A percentile compares a stretch with the other conserved stretches of the same genome.
Evolutionary conservation across 306 rosid genomes (phyloP).

Genomic region (Vigna radiata): DNA sequence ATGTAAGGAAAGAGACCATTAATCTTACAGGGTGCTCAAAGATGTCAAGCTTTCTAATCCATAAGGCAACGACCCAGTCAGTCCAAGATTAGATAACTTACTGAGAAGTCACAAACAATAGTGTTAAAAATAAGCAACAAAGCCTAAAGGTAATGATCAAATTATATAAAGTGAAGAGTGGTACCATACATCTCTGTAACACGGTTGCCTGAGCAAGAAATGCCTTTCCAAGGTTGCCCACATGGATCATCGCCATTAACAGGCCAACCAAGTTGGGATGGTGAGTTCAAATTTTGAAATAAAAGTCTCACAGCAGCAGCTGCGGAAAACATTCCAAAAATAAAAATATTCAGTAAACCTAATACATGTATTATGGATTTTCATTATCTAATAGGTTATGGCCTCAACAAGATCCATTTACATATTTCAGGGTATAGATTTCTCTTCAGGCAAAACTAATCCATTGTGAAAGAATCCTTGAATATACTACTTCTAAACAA

Average conservation of each 20-base stretch:
- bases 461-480: slow-evolving; percentile 1
- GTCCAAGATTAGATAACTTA: slow-evolving; percentile 66
- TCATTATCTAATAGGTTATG: neutral
- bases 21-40: slow-evolving; percentile 74
- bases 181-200: slow-evolving; percentile 78
- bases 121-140: slow-evolving; percentile 46
- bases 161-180: slow-evolving; percentile 30
- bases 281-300: slow-evolving; percentile 64
- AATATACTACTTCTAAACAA: slow-evolving; percentile 13
- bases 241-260: slow-evolving; percentile 81
- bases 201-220: slow-evolving; percentile 72
- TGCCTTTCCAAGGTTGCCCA: slow-evolving; percentile 90
- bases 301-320: slow-evolving; percentile 63
- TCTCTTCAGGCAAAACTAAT: slow-evolving; percentile 1
- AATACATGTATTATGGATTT: slow-evolving; percentile 33
- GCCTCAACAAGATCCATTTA: slow-evolving; percentile 26
- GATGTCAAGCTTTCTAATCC: slow-evolving; percentile 61
- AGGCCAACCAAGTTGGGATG: slow-evolving; percentile 81
- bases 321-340: slow-evolving; percentile 49
- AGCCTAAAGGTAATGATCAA: slow-evolving; percentile 24
- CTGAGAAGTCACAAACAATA: slow-evolving; percentile 53
- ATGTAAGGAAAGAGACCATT: slow-evolving; percentile 33
- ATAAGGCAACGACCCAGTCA: slow-evolving; percentile 70
- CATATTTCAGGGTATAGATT: slow-evolving; percentile 15
- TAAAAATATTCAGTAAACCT: slow-evolving; percentile 23